Evolutionary conservation across 805 yeast species (phyloP).

Genomic region (Millerozyma acaciae): DNA sequence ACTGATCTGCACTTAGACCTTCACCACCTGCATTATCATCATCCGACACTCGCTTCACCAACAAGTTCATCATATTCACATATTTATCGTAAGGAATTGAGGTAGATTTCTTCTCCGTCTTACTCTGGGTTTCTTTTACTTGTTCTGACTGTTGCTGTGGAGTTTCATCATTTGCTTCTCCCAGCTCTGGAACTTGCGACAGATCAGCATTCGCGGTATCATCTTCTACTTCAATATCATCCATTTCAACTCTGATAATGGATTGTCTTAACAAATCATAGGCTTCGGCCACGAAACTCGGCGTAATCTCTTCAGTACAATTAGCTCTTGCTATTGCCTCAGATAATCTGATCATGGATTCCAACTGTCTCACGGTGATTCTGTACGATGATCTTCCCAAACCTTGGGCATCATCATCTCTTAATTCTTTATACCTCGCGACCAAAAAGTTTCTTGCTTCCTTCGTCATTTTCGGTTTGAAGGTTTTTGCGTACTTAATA

Average conservation of each 20-base stretch:
- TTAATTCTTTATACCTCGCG: slow-evolving; percentile 73
- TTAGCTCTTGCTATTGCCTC: slow-evolving; percentile 98
- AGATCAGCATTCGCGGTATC: slow-evolving; percentile 32
- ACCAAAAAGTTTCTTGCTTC: slow-evolving; percentile 78
- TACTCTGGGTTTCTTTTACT: slow-evolving; percentile 1
- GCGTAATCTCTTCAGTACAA: slow-evolving; percentile 83
- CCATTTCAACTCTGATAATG: slow-evolving; percentile 89
- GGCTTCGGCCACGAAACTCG: slow-evolving; percentile 88
- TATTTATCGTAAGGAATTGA: slow-evolving; percentile 83
- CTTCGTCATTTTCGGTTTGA: slow-evolving; percentile 82
- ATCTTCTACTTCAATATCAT: slow-evolving; percentile 84
- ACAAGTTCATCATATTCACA: slow-evolving; percentile 73
- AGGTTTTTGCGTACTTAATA: slow-evolving; percentile 87
- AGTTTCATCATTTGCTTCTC: slow-evolving; percentile 13
- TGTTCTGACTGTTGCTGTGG: slow-evolving; percentile 4
- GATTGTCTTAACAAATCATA: slow-evolving; percentile 85
- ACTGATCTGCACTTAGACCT: slow-evolving; percentile 64
- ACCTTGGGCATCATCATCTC: slow-evolving; percentile 90
- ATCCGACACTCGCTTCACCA: slow-evolving; percentile 62
- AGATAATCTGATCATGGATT: slow-evolving; percentile 85
- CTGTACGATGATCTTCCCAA: slow-evolving; percentile 81
- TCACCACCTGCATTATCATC: slow-evolving; percentile 47
- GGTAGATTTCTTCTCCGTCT: slow-evolving; percentile 32
- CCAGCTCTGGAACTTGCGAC: slow-evolving; percentile 14
- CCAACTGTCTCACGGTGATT: slow-evolving; percentile 95